Evolutionary conservation across 768 basidiomycete genomes (phyloP).

Genomic region (Tremella mesenterica): DNA sequence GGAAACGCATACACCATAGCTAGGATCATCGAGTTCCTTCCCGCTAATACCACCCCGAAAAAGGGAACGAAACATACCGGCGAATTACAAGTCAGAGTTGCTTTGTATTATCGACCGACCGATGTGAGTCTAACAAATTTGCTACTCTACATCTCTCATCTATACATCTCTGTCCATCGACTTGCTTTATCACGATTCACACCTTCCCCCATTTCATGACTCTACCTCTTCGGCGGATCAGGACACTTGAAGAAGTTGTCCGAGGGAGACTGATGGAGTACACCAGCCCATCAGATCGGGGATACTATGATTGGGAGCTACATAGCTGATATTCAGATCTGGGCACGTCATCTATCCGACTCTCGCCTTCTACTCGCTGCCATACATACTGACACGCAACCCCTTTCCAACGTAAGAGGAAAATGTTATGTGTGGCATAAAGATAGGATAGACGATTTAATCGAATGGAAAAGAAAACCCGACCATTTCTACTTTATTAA

Average conservation of each 20-base stretch:
- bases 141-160: background rate
- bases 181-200: background rate
- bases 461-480: slow-evolving; percentile 84
- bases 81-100: slow-evolving; percentile 63
- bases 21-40: slow-evolving; percentile 92
- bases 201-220: no score
- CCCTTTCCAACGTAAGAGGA: slow-evolving; percentile 83
- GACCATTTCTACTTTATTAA: slow-evolving; percentile 95
- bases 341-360: slow-evolving; percentile 81
- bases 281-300: no score
- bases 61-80: slow-evolving; percentile 21
- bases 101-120: slow-evolving; percentile 93
- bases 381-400: slow-evolving; percentile 93
- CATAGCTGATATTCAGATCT: slow-evolving; percentile 50
- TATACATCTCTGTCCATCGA: background rate
- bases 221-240: no score
- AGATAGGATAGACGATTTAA: slow-evolving; percentile 87
- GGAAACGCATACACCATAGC: slow-evolving; percentile 85
- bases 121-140: slow-evolving; percentile 48
- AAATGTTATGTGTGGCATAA: slow-evolving; percentile 90
- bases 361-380: slow-evolving; percentile 85
- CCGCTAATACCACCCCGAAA: slow-evolving; percentile 57
- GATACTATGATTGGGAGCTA: no score
- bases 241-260: no score
- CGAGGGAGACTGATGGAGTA: no score